A percentile compares a stretch with the other conserved stretches of the same genome.
phyloP scores from a whole-genome alignment of 1,284 basidiomycete genomes.

The Trichosporon inkin region DNA sequence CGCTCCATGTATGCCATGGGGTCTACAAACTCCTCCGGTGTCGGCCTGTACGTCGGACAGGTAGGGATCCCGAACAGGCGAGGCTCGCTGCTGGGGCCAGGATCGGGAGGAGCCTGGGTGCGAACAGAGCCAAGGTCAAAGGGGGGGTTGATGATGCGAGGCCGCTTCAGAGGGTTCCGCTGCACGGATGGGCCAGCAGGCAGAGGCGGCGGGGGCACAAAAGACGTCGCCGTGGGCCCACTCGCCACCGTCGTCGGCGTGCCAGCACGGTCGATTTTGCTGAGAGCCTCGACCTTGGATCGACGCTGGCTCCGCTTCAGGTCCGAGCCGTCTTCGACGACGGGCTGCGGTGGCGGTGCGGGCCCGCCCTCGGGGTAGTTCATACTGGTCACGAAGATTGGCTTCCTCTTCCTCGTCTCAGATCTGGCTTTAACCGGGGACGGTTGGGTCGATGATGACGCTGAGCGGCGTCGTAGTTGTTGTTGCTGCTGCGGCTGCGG shows the following conservation, averaged over 20 bases:
- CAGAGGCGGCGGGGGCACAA: slow-evolving; percentile 31
- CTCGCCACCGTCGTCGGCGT: slow-evolving; percentile 22
- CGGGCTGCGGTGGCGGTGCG: slow-evolving; percentile 11
- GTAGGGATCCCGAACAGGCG: slow-evolving; percentile 82
- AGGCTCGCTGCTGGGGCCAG: slow-evolving; percentile 28
- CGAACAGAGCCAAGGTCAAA: slow-evolving; percentile 37
- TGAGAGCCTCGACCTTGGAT: slow-evolving; percentile 43
- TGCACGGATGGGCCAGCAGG: slow-evolving; percentile 18
- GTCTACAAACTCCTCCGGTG: slow-evolving; percentile 83
- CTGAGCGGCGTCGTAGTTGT: background rate
- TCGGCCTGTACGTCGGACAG: slow-evolving; percentile 86
- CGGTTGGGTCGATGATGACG: slow-evolving; percentile 3
- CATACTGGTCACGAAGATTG: slow-evolving; percentile 39
- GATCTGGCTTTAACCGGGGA: slow-evolving; percentile 4
- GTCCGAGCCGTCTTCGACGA: slow-evolving; percentile 25
- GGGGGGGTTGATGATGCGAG: slow-evolving; percentile 34
- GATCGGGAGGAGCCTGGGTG: slow-evolving; percentile 34
- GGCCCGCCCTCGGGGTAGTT: slow-evolving; percentile 35
- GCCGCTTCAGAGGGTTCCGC: slow-evolving; percentile 37
- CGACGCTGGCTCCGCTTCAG: slow-evolving; percentile 36
- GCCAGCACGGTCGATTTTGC: slow-evolving; percentile 39
- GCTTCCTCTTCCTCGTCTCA: slow-evolving; percentile 22
- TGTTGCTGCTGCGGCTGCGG: slow-evolving; percentile 6
- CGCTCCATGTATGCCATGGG: slow-evolving; percentile 92
- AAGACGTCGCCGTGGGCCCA: slow-evolving; percentile 38